These are phyloP conservation scores for Cladorrhinum samala DNA, from an alignment of 495 filamentous ascomycete genomes.

Conservation along the genomic window DNA sequence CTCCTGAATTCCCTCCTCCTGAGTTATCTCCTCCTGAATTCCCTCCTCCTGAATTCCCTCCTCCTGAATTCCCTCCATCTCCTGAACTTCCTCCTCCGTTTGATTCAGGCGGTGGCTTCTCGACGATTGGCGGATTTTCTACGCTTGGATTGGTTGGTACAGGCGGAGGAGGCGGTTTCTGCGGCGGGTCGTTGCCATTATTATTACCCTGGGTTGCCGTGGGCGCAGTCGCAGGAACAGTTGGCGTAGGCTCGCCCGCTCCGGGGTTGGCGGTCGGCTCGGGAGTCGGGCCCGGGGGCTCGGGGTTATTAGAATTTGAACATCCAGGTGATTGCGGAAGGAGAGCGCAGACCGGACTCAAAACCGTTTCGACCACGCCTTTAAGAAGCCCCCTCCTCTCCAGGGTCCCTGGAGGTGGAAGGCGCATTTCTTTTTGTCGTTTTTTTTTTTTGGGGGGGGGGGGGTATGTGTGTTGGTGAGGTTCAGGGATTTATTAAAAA, in stretches of 20 bases:
- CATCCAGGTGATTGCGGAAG: slow-evolving; percentile 8
- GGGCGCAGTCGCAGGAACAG: background rate
- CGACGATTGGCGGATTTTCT: background rate
- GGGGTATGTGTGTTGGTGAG: no score
- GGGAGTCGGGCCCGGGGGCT: slow-evolving; percentile 4
- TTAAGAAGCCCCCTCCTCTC: slow-evolving; percentile 1
- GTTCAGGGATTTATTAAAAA: no score
- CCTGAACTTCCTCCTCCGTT: background rate
- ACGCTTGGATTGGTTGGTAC: background rate
- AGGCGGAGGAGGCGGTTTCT: background rate
- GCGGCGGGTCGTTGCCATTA: background rate
- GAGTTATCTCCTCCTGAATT: background rate
- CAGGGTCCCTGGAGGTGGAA: slow-evolving; percentile 2
- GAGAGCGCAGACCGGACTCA: slow-evolving; percentile 4
- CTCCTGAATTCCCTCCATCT: background rate
- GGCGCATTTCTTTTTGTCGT: slow-evolving; percentile 5
- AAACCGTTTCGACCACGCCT: background rate
- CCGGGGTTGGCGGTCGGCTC: background rate
- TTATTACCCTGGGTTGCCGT: no score
- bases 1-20: background rate
- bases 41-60: background rate
- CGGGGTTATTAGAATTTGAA: background rate
- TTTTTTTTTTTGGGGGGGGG: background rate
- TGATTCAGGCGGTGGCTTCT: background rate
- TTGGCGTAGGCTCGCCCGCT: background rate